phyloP scores from a whole-genome alignment of 75 land plant genomes.

The Sequoiadendron giganteum region DNA sequence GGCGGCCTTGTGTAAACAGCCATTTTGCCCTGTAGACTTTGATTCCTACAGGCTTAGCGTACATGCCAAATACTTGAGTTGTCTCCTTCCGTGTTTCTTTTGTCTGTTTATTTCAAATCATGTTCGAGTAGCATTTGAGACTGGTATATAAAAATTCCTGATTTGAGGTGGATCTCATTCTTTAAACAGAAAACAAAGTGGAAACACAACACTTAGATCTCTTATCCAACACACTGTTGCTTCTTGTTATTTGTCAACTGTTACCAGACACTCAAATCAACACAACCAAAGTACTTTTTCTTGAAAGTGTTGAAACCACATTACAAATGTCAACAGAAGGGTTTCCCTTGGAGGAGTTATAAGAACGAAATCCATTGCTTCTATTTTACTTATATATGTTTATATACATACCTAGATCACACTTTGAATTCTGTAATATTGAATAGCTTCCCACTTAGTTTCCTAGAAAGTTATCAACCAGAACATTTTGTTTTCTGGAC shows the following conservation, averaged over 20 bases:
- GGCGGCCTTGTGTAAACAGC: background rate
- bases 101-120: no score
- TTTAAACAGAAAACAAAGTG: no score
- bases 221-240: background rate
- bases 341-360: background rate
- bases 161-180: no score
- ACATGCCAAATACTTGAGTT: no score
- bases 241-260: background rate
- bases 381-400: background rate
- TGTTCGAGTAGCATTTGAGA: no score
- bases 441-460: background rate
- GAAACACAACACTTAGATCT: no score
- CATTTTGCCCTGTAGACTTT: background rate
- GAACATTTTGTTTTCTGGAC: slow-evolving; percentile 18
- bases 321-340: background rate
- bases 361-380: background rate
- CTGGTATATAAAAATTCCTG: no score
- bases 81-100: no score
- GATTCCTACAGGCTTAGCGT: no score
- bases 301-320: background rate
- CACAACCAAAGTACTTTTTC: background rate
- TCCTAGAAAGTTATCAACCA: slow-evolving; percentile 22
- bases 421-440: background rate
- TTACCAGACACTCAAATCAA: background rate
- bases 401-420: background rate